Base-by-base conservation (phyloP, 805 yeast species). In the Vanderwaltozyma polyspora region DNA sequence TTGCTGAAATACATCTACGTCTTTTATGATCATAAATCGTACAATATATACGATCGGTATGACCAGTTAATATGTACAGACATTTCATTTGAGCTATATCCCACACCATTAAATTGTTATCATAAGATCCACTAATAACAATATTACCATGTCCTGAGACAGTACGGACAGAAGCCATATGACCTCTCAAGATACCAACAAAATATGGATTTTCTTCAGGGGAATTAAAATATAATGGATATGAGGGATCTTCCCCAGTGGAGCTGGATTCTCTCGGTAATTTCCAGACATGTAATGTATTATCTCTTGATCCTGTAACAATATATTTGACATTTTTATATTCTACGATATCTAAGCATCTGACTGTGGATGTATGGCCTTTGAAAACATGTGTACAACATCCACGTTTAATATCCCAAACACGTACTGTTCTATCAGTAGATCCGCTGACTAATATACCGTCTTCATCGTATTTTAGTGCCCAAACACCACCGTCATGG, bases 401-500 rank as follows among this genome's bases (percentile, higher is more conserved):
- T 2, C 89, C 94, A 16, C 80, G 76, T 36, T 72, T 68, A 41
- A 87, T 75, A 52, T 87, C 84, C 98, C 98, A 91, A 4, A 91
- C 76, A 38, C 98, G 70, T 3, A 91, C 94, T 0, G 94, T 79
- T 45, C 95, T 71, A 59, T 91, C 98, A 0, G 96, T 89, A 2
- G 95, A 80, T 0, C 97, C 98, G 39, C 93, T 81, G 1, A 89
- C 94, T 29, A 91, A 66, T 3, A 55, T 51, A 9, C 59, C 59
- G 7, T 86, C 84, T 48, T 78, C 75, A 16, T 83, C 86, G 52
- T 86, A 87, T 58, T 89, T 85, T 54, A 91, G 67, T 1, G 98
- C 97, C 98, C 98, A 91, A 5, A 91, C 98, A 26, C 98, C 98
- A 29, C 98, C 98, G 35, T 81, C 94, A 52, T 91, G 98, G 6